These are phyloP conservation scores for Dichotomopilus funicola DNA, from an alignment of 2,329 filamentous ascomycete genomes.

Conservation along the genomic window DNA sequence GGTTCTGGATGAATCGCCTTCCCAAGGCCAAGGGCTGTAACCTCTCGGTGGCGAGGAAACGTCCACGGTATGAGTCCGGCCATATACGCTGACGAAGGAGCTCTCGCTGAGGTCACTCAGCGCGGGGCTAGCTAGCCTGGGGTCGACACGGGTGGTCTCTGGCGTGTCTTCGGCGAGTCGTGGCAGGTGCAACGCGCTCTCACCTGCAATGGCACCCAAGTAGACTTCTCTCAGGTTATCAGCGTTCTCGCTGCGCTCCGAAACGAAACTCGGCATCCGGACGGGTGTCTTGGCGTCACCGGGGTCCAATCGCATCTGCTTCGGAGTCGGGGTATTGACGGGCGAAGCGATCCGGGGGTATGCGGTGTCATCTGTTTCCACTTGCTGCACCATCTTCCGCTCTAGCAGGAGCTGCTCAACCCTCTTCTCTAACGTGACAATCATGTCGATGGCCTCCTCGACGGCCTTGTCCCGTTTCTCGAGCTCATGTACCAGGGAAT, in stretches of 20 bases:
- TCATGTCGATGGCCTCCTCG: constrained; percentile 64
- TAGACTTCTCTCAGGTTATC: constrained; percentile 57
- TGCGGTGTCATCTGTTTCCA: constrained; percentile 39
- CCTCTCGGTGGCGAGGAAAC: constrained; percentile 22
- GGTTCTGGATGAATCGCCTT: too few species aligned
- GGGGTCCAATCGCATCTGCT: constrained; percentile 12
- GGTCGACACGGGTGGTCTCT: constrained; percentile 30
- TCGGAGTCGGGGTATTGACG: constrained; percentile 19
- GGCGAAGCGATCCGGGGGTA: constrained; percentile 29
- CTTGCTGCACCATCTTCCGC: constrained; percentile 45
- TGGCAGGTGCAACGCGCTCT: constrained; percentile 45
- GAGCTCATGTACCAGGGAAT: constrained; percentile 55
- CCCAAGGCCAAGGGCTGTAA: not conserved
- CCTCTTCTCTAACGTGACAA: constrained; percentile 56
- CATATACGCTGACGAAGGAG: constrained; percentile 61
- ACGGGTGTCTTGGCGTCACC: constrained; percentile 37
- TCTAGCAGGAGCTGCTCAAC: constrained; percentile 49
- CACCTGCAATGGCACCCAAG: constrained; percentile 36
- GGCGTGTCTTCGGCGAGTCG: constrained; percentile 39
- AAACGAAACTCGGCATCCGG: constrained; percentile 60
- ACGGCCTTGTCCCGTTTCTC: constrained; percentile 65
- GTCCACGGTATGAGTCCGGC: constrained; percentile 33
- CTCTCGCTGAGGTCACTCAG: constrained; percentile 62
- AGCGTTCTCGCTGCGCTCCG: constrained; percentile 51
- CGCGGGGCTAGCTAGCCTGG: constrained; percentile 50